Evolutionary conservation across 306 rosid species (phyloP), one percentile per base, ranked within the genome.

Genomic region (Citrullus mucosospermus): DNA sequence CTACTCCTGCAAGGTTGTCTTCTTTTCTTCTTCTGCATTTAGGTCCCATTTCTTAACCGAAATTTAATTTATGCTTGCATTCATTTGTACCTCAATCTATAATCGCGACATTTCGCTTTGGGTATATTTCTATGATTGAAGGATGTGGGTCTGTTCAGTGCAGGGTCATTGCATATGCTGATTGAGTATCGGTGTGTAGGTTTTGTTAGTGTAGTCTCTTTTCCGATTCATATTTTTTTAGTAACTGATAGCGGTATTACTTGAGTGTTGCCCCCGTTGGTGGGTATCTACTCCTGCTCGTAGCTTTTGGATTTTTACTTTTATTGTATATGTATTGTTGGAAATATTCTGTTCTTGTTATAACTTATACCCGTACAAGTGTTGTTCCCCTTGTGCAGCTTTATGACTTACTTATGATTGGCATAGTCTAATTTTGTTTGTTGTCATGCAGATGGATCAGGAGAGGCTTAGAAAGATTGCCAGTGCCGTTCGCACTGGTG

Each of bases 401-500:
- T 13, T n/a, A 12, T 4, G n/a, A 5, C 18, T 70, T 51, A 28
- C 20, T 28, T 73, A 34, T 73, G 58, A 48, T 73, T 16, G 43
- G 15, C 44, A 8, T 50, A 10, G 17, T 50, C 17, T 34, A 51
- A 50, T 32, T 39, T 38, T 43, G 34, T 78, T 25, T 9, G 5
- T 3, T 62, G 32, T 50, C 41, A 0, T 34, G 69, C 87, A 93
- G 98, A 93, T 93, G 98, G 88, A 93, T 90, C 25, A 86, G 73
- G 98, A 93, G 74, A 93, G 73, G 82, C 91, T 93, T 78, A 89
- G 81, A 87, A 91, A 90, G 93, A 93, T 93, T 97, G 98, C 97
- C 6, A 90, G 98, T 91, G 92, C 98, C 0, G 98, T 93, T 28
- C 88, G 98, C 84, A 93, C 98, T 16, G 98, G 98, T 77, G 98